Evolutionary conservation across 148 eudicot species (phyloP).

Genomic region (Oxyria digyna): DNA sequence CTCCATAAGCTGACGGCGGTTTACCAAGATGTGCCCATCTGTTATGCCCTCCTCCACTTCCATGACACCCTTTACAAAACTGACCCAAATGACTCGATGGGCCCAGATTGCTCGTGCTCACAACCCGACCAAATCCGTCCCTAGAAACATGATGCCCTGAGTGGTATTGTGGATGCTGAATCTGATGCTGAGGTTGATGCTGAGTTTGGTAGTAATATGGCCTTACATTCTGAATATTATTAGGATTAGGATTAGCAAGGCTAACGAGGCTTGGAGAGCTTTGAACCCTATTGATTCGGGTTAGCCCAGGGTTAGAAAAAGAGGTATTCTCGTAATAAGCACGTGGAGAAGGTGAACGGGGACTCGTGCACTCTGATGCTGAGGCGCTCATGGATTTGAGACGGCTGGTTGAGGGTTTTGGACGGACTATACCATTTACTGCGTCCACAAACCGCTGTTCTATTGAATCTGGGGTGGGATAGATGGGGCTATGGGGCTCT

Average conservation of each 20-base stretch:
- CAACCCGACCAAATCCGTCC: conserved; percentile 6
- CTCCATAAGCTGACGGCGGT: conserved; percentile 7
- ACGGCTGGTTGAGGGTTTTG: conserved; percentile 4
- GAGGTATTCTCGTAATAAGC: conserved; percentile 11
- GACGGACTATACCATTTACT: conserved; percentile 34
- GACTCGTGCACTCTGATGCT: conserved; percentile 39
- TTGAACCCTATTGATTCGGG: conserved; percentile 28
- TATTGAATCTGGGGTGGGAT: conserved; percentile 14
- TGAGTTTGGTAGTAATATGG: conserved; percentile 9
- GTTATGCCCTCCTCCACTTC: conserved; percentile 27
- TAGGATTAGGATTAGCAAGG: conserved; percentile 11
- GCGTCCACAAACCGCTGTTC: conserved; percentile 54
- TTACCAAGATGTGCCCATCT: conserved; percentile 26
- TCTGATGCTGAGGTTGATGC: conserved; percentile 9
- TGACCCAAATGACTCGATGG: neutral
- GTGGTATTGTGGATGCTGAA: conserved; percentile 13
- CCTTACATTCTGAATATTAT: neutral
- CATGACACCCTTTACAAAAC: conserved; percentile 14
- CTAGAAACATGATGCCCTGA: conserved; percentile 11
- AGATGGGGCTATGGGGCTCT: conserved; percentile 14
- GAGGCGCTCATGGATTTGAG: conserved; percentile 26
- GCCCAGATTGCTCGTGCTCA: neutral
- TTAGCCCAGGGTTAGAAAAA: conserved; percentile 7
- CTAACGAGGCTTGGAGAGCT: conserved; percentile 54
- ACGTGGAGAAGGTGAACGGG: conserved; percentile 31